Evolutionary conservation across 257 asterid species (phyloP).

Genomic region (Ocimum tenuiflorum): DNA sequence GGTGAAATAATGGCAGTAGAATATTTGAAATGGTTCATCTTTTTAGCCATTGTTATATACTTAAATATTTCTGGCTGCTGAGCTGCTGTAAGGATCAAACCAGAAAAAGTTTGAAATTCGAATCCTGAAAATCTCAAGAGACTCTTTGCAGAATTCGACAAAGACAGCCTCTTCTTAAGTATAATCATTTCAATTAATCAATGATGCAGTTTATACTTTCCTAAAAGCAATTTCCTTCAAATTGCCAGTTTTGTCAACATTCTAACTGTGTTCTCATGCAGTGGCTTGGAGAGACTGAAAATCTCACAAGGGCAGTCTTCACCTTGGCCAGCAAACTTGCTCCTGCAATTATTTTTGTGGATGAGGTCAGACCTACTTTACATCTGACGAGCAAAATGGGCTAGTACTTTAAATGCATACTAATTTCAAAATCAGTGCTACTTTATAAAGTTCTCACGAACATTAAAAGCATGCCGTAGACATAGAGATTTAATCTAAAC

Average conservation of each 20-base stretch:
- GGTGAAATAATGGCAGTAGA: neutral
- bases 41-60: neutral
- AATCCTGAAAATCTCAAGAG: neutral
- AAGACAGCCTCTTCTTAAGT: too few species aligned
- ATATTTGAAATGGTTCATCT: neutral
- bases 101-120: neutral
- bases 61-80: neutral
- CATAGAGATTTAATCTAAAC: neutral
- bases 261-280: constrained; percentile 22
- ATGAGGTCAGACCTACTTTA: constrained; percentile 40
- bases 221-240: neutral
- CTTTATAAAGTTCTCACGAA: neutral
- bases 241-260: neutral
- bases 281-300: constrained; percentile 66
- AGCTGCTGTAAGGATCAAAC: neutral
- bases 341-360: constrained; percentile 65
- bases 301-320: constrained; percentile 63
- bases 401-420: neutral
- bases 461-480: neutral
- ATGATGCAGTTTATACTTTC: neutral
- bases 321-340: constrained; percentile 64
- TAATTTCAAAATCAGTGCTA: neutral
- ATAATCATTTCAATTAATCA: neutral
- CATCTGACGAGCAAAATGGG: neutral
- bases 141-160: neutral